These are phyloP conservation scores for Hyphopichia wangnamkhiaoensis DNA, from an alignment of 1,139 yeast genomes.

Conservation along the genomic window DNA sequence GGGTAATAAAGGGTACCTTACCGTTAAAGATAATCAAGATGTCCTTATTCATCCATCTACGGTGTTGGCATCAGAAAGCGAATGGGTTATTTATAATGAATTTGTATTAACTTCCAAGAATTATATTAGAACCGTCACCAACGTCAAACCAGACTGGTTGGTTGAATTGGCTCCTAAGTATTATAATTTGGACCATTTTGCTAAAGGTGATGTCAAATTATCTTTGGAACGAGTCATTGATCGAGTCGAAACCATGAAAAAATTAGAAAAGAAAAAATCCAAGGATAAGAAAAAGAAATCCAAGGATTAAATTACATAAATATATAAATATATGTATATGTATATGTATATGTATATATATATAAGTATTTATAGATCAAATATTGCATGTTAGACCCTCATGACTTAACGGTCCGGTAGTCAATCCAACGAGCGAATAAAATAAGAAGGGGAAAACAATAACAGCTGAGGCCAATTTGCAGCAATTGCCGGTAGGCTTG, in stretches of 20 bases:
- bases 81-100: constrained; percentile 94
- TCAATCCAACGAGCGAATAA: no score
- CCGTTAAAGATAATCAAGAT: constrained; percentile 94
- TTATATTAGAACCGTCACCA: constrained; percentile 93
- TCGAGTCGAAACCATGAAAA: constrained; percentile 46
- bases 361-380: not conserved
- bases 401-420: no score
- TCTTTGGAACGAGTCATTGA: constrained; percentile 70
- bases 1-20: constrained; percentile 71
- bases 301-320: not conserved
- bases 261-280: constrained; percentile 29
- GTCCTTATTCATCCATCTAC: constrained; percentile 93
- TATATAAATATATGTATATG: no score
- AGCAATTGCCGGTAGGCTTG: no score
- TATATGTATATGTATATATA: no score
- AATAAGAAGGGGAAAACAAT: no score
- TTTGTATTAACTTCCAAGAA: constrained; percentile 92
- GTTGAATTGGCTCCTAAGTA: constrained; percentile 85
- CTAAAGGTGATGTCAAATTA: constrained; percentile 80
- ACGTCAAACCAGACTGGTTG: constrained; percentile 89
- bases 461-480: no score
- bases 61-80: constrained; percentile 79
- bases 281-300: constrained; percentile 10
- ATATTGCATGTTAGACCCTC: no score
- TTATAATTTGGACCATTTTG: constrained; percentile 72